phyloP scores from a whole-genome alignment of 2,329 filamentous ascomycete genomes.

The Fusarium chlamydosporum region DNA sequence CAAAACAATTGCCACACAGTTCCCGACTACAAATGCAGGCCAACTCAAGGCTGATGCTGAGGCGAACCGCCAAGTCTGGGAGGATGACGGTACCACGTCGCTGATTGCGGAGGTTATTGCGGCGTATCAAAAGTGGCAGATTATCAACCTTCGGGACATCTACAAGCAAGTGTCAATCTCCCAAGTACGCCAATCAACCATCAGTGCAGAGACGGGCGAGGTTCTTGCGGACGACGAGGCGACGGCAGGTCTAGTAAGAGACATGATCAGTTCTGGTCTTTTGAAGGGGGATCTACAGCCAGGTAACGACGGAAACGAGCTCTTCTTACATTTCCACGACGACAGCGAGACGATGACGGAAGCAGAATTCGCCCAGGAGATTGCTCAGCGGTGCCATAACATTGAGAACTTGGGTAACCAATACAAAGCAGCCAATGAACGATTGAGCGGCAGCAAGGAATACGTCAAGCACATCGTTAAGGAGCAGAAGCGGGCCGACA shows the following conservation, averaged over 20 bases:
- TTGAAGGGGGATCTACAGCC: constrained; percentile 67
- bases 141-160: constrained; percentile 79
- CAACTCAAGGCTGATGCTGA: constrained; percentile 76
- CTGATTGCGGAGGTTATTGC: constrained; percentile 78
- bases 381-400: constrained; percentile 59
- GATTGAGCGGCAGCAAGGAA: constrained; percentile 68
- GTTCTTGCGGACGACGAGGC: constrained; percentile 60
- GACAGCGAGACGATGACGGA: constrained; percentile 63
- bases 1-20: constrained; percentile 76
- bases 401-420: constrained; percentile 63
- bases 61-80: constrained; percentile 71
- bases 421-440: constrained; percentile 67
- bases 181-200: constrained; percentile 66
- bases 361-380: constrained; percentile 63
- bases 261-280: constrained; percentile 70
- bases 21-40: constrained; percentile 68
- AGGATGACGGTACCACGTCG: constrained; percentile 78
- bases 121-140: constrained; percentile 81
- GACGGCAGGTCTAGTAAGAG: constrained; percentile 62
- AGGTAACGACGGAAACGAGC: constrained; percentile 58
- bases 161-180: constrained; percentile 73
- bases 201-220: constrained; percentile 67
- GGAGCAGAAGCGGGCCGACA: constrained; percentile 63
- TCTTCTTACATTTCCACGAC: constrained; percentile 67
- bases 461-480: constrained; percentile 65